Percentiles rank a stretch among this genome's conserved stretches.
These are phyloP conservation scores for Crassisporium funariophilum DNA, from an alignment of 768 basidiomycete genomes.

Conservation along the genomic window DNA sequence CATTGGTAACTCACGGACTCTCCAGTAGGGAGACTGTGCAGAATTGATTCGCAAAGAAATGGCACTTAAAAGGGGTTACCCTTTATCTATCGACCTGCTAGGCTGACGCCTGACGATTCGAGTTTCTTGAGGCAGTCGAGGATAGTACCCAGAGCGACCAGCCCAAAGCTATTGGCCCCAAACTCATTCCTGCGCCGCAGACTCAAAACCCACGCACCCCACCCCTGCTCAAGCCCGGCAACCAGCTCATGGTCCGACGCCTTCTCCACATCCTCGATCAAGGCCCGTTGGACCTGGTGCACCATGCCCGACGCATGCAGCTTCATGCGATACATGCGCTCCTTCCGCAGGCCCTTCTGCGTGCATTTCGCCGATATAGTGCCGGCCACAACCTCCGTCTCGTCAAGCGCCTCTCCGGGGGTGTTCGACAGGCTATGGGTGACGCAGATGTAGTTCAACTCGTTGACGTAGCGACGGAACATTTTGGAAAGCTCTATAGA, in stretches of 20 bases:
- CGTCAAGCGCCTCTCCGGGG: slow-evolving; percentile 56
- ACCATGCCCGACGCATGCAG: slow-evolving; percentile 57
- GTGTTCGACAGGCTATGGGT: slow-evolving; percentile 66
- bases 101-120: slow-evolving; percentile 1
- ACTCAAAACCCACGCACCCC: slow-evolving; percentile 67
- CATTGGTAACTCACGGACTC: too few species aligned
- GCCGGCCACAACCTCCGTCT: slow-evolving; percentile 76
- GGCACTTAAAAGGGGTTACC: too few species aligned
- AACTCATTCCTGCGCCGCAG: slow-evolving; percentile 41
- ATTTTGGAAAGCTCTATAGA: slow-evolving; percentile 33
- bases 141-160: slow-evolving; percentile 61
- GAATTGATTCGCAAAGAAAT: too few species aligned
- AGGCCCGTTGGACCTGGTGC: slow-evolving; percentile 45
- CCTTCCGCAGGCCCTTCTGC: slow-evolving; percentile 59
- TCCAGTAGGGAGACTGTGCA: too few species aligned
- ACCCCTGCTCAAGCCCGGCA: slow-evolving; percentile 51
- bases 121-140: slow-evolving; percentile 57
- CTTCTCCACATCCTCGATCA: slow-evolving; percentile 31
- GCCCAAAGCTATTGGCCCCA: slow-evolving; percentile 66
- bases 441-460: slow-evolving; percentile 69
- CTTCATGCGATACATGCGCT: slow-evolving; percentile 64
- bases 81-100: too few species aligned
- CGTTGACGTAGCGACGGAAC: slow-evolving; percentile 58
- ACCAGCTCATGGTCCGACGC: slow-evolving; percentile 31
- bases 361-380: slow-evolving; percentile 73